These are phyloP conservation scores for Theobroma cacao DNA, from an alignment of 345 rosid genomes.

Conservation along the genomic window DNA sequence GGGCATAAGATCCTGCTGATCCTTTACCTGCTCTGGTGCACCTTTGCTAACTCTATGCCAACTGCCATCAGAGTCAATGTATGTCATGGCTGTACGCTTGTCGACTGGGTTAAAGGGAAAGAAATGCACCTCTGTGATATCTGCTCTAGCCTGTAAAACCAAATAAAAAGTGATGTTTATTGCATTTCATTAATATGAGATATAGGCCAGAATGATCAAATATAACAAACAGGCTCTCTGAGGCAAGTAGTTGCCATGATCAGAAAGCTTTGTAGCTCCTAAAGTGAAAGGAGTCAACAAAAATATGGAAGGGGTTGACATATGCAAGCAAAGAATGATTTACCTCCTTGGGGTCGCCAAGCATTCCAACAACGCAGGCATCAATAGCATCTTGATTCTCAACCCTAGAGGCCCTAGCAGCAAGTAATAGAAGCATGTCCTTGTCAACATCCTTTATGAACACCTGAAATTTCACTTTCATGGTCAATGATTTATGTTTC, in stretches of 20 bases:
- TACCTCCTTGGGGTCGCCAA: slow-evolving; percentile 32
- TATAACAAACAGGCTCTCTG: neutral
- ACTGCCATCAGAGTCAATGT: slow-evolving; percentile 32
- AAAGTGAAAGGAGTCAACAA: neutral
- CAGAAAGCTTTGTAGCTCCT: neutral
- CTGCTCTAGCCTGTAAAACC: slow-evolving; percentile 27
- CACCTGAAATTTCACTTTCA: slow-evolving; percentile 7
- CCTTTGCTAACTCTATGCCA: slow-evolving; percentile 96
- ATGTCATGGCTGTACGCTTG: slow-evolving; percentile 13
- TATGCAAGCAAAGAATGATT: neutral
- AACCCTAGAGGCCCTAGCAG: slow-evolving; percentile 19
- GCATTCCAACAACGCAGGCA: slow-evolving; percentile 20
- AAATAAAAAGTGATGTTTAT: neutral
- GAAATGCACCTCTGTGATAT: slow-evolving; percentile 14
- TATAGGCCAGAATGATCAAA: neutral
- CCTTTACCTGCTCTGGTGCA: slow-evolving; percentile 78
- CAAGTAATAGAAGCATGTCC: slow-evolving; percentile 8
- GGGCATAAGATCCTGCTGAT: neutral
- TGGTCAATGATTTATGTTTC: neutral
- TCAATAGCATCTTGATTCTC: slow-evolving; percentile 25
- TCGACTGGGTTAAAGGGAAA: slow-evolving; percentile 15
- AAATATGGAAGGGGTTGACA: neutral
- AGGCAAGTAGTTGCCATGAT: neutral
- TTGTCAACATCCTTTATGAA: neutral
- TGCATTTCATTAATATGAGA: neutral